These are phyloP conservation scores for Patellifolia procumbens DNA, from an alignment of 179 eudicot genomes.

Conservation along the genomic window DNA sequence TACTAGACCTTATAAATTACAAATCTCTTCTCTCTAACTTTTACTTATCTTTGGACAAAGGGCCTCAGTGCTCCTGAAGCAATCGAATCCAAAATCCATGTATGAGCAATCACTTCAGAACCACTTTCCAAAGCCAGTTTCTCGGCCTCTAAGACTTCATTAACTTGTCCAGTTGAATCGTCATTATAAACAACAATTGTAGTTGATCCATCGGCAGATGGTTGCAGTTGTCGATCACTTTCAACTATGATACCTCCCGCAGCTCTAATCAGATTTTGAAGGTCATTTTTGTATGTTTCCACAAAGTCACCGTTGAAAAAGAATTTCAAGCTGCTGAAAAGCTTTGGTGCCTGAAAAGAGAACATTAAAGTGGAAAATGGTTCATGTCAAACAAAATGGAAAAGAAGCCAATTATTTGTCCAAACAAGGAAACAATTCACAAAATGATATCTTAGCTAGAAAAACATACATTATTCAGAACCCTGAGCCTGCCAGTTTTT, in stretches of 20 bases:
- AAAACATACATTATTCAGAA: constrained; percentile 49
- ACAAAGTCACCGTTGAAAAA: constrained; percentile 63
- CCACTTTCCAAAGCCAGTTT: constrained; percentile 43
- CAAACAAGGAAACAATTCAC: background rate
- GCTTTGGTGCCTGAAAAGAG: constrained; percentile 66
- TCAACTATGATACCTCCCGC: constrained; percentile 66
- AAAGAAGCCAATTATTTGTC: background rate
- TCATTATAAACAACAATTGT: constrained; percentile 53
- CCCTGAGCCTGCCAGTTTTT: constrained; percentile 72
- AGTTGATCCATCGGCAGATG: constrained; percentile 16
- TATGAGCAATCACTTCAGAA: constrained; percentile 55
- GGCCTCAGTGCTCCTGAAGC: constrained; percentile 62
- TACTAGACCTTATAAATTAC: constrained; percentile 15
- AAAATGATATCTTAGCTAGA: background rate
- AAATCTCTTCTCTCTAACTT: too few species aligned
- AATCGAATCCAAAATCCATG: constrained; percentile 88
- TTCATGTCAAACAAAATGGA: background rate
- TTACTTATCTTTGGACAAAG: constrained; percentile 16
- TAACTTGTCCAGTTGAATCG: constrained; percentile 38
- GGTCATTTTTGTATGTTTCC: constrained; percentile 51
- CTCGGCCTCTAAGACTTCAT: constrained; percentile 39
- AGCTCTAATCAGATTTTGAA: constrained; percentile 52
- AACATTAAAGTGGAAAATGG: background rate
- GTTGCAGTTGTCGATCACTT: constrained; percentile 42
- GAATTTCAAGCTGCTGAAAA: constrained; percentile 63